Evolutionary conservation across 129 eudicot genomes (phyloP).

Genomic region (Apium graveolens): DNA sequence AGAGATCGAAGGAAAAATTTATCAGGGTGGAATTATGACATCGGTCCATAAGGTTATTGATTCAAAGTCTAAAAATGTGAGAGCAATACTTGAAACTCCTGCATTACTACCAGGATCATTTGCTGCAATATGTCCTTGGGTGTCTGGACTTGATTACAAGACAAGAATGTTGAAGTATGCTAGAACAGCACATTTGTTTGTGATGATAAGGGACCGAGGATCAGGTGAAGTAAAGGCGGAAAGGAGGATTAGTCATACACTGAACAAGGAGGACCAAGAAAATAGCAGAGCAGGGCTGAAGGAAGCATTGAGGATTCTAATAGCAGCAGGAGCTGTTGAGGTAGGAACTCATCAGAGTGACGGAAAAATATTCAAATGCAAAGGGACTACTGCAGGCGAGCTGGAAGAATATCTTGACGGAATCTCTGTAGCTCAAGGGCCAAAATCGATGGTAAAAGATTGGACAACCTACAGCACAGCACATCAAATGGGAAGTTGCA

Average conservation of each 20-base stretch:
- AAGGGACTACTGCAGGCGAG: constrained; percentile 34
- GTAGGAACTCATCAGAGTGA: constrained; percentile 78
- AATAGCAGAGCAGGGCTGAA: constrained; percentile 49
- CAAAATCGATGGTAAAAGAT: constrained; percentile 38
- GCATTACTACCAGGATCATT: constrained; percentile 57
- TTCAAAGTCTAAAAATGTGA: constrained; percentile 21
- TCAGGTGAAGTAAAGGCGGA: constrained; percentile 49
- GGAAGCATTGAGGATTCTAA: constrained; percentile 48
- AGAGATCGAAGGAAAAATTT: constrained; percentile 40
- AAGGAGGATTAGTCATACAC: constrained; percentile 40
- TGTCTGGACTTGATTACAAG: constrained; percentile 48
- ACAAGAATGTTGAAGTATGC: constrained; percentile 52
- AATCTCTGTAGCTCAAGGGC: constrained; percentile 54
- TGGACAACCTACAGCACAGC: constrained; percentile 74
- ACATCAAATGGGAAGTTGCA: constrained; percentile 95
- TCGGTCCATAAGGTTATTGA: constrained; percentile 45
- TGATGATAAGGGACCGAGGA: constrained; percentile 63
- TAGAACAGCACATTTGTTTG: constrained; percentile 62
- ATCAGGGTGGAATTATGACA: constrained; percentile 77
- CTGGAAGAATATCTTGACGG: constrained; percentile 57
- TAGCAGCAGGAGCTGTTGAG: constrained; percentile 87
- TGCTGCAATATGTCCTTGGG: constrained; percentile 66
- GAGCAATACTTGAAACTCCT: constrained; percentile 60
- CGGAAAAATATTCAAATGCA: constrained; percentile 52
- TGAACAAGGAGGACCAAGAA: constrained; percentile 33